These are phyloP conservation scores for Scutellaria minor DNA, from an alignment of 257 asterid genomes.

Conservation along the genomic window DNA sequence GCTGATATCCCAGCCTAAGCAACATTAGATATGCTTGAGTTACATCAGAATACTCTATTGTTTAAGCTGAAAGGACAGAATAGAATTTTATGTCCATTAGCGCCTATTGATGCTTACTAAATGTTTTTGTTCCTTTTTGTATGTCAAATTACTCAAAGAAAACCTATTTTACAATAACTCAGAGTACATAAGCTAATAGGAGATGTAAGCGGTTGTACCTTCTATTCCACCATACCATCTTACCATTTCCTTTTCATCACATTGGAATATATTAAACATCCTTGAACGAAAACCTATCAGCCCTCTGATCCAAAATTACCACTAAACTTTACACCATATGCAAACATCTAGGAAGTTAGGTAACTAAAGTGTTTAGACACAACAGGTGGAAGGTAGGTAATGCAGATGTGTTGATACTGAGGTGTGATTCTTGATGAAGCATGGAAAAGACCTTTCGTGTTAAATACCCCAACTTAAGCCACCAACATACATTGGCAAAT, in stretches of 20 bases:
- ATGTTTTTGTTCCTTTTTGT: not conserved
- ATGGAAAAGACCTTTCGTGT: not conserved
- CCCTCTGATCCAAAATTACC: not conserved
- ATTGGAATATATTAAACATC: not conserved
- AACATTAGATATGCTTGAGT: conserved; percentile 16
- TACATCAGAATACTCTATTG: conserved; percentile 10
- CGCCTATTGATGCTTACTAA: not conserved
- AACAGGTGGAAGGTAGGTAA: not conserved
- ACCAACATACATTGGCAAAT: not conserved
- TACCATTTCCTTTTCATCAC: not conserved
- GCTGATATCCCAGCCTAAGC: conserved; percentile 22
- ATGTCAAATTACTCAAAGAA: not conserved
- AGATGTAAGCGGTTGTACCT: not conserved
- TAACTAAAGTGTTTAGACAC: not conserved
- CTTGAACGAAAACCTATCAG: not conserved
- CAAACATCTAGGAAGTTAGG: not conserved
- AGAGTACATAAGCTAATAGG: not conserved
- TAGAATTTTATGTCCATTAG: not conserved
- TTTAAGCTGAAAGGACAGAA: not conserved
- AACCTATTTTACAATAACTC: not conserved
- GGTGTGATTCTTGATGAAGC: not conserved
- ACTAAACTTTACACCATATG: too few species aligned
- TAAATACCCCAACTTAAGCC: conserved; percentile 8
- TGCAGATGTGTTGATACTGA: not conserved
- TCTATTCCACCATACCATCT: not conserved